phyloP scores from a whole-genome alignment of 768 basidiomycete species.

The Dacryopinax primogenitus region DNA sequence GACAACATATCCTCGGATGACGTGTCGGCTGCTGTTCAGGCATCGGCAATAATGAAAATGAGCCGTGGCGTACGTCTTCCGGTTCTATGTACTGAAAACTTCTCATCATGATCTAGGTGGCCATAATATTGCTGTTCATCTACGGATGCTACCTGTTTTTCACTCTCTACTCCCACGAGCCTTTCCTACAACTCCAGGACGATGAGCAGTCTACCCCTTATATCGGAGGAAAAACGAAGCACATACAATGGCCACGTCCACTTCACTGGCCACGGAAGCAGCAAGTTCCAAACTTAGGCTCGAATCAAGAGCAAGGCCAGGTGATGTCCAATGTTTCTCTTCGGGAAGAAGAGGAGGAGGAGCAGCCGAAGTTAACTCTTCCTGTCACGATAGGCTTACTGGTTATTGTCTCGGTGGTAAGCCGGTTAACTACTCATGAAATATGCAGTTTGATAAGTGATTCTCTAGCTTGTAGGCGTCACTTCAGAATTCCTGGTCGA shows the following conservation, averaged over 20 bases:
- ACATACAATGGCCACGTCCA: not conserved
- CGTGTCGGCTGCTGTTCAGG: conserved; percentile 28
- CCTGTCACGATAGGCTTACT: conserved; percentile 45
- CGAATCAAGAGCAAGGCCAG: not conserved
- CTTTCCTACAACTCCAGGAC: conserved; percentile 36
- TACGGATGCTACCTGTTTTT: conserved; percentile 65
- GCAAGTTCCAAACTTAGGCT: not conserved
- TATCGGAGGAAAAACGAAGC: not conserved
- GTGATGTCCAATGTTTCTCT: not conserved
- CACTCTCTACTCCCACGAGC: conserved; percentile 61
- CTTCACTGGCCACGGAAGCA: not conserved
- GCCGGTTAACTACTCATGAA: conserved; percentile 20
- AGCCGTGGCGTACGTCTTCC: conserved; percentile 53
- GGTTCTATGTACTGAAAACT: not conserved
- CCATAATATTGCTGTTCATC: conserved; percentile 47
- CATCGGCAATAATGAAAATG: conserved; percentile 45
- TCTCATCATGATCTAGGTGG: conserved; percentile 35
- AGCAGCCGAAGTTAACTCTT: conserved; percentile 43
- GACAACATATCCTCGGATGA: conserved; percentile 14
- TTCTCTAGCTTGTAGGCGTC: conserved; percentile 38
- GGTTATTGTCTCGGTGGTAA: conserved; percentile 48
- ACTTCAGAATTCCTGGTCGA: conserved; percentile 61
- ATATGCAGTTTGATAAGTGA: not conserved
- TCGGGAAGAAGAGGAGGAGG: conserved; percentile 33
- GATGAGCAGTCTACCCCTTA: not conserved